Percentiles rank a stretch among this genome's conserved stretches.
Evolutionary conservation across 2,329 filamentous ascomycete species (phyloP).

Genomic region (Sordariomycetes sp.): DNA sequence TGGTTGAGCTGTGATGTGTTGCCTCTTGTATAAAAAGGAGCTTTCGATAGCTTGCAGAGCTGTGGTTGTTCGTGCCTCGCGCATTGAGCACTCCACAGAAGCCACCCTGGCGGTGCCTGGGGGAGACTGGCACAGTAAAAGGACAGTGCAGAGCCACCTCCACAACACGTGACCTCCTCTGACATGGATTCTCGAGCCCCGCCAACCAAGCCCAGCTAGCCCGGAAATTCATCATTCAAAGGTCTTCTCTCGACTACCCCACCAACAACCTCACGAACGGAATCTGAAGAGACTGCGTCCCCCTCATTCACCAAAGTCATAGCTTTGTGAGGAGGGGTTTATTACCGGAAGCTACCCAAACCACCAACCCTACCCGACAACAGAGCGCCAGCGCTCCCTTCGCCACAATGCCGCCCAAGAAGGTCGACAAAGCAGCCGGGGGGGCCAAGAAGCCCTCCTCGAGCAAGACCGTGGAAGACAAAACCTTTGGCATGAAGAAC

Average conservation of each 20-base stretch:
- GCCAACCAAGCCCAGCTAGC: background rate
- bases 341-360: background rate
- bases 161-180: slow-evolving; percentile 8
- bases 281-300: background rate
- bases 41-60: slow-evolving; percentile 1
- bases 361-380: background rate
- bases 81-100: background rate
- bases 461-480: slow-evolving; percentile 70
- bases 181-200: slow-evolving; percentile 7
- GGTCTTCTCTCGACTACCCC: background rate
- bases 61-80: background rate
- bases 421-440: slow-evolving; percentile 35
- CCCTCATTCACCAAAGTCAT: background rate
- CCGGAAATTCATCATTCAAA: background rate
- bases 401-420: slow-evolving; percentile 64
- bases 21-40: background rate
- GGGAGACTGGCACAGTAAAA: background rate
- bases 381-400: slow-evolving; percentile 5
- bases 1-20: background rate
- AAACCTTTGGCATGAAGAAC: slow-evolving; percentile 99
- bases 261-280: background rate
- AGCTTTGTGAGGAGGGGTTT: background rate
- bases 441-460: slow-evolving; percentile 37
- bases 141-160: background rate
- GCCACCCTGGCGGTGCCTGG: background rate